Evolutionary conservation across 2,329 filamentous ascomycete genomes (phyloP).

Genomic region (Geoglossum cookeanum): DNA sequence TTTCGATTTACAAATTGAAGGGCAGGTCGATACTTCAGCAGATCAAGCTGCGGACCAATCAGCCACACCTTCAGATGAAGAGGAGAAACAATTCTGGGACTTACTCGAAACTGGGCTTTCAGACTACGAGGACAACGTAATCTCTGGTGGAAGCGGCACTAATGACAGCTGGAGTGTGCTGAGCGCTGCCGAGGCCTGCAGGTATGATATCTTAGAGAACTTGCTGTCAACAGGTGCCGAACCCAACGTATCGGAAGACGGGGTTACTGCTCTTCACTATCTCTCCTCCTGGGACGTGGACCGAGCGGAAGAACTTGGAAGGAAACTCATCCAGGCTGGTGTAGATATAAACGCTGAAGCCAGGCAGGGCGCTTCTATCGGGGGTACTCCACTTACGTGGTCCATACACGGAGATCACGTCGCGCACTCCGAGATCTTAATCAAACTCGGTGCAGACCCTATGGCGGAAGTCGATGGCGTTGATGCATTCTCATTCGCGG

Average conservation of each 20-base stretch:
- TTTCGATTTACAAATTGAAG: slow-evolving; percentile 3
- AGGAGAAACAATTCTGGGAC: too few relatives aligned
- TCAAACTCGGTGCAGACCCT: slow-evolving; percentile 8
- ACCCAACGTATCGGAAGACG: slow-evolving; percentile 7
- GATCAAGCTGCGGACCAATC: neutral
- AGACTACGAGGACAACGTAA: too few relatives aligned
- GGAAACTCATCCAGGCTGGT: slow-evolving; percentile 6
- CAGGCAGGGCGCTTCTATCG: slow-evolving; percentile 7
- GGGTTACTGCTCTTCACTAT: slow-evolving; percentile 9
- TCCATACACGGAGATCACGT: slow-evolving; percentile 7
- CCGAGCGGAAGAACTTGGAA: slow-evolving; percentile 7
- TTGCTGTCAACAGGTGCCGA: slow-evolving; percentile 2
- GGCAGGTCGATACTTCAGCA: slow-evolving; percentile 3
- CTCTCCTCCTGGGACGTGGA: slow-evolving; percentile 7
- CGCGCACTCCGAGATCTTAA: slow-evolving; percentile 7
- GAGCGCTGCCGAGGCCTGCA: slow-evolving; percentile 7
- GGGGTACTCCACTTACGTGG: slow-evolving; percentile 11
- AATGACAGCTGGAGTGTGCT: slow-evolving; percentile 4
- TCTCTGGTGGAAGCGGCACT: neutral
- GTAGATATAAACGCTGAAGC: slow-evolving; percentile 8
- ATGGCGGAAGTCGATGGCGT: slow-evolving; percentile 6
- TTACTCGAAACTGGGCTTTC: too few relatives aligned
- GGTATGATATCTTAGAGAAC: slow-evolving; percentile 6
- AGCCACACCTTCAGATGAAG: too few relatives aligned
- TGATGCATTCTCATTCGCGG: slow-evolving; percentile 8